phyloP scores from a whole-genome alignment of 306 rosid species.

The Begonia masoniana region DNA sequence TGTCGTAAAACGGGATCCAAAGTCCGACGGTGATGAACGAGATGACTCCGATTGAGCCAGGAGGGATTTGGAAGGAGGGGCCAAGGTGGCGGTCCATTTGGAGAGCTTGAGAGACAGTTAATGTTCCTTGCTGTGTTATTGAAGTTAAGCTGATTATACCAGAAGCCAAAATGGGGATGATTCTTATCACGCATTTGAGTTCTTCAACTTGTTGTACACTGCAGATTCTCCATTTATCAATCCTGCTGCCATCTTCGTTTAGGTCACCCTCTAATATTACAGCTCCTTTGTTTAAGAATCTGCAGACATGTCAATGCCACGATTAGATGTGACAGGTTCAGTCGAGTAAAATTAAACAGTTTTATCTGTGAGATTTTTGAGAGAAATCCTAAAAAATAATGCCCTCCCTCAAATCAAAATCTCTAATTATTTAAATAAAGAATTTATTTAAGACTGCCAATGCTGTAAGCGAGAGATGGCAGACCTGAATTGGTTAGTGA shows the following conservation, averaged over 20 bases:
- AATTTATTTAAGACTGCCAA: no score
- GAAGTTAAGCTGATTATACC: slow-evolving; percentile 31
- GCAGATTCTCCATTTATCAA: slow-evolving; percentile 33
- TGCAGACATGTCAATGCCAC: neutral
- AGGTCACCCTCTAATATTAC: slow-evolving; percentile 32
- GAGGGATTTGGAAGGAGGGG: slow-evolving; percentile 48
- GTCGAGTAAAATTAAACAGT: no score
- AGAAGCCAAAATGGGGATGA: slow-evolving; percentile 40
- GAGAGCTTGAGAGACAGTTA: slow-evolving; percentile 49
- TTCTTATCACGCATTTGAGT: slow-evolving; percentile 32
- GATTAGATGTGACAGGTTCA: neutral
- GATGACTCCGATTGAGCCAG: slow-evolving; percentile 46
- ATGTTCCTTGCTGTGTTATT: slow-evolving; percentile 36
- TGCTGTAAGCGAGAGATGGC: no score
- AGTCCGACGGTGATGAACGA: slow-evolving; percentile 28
- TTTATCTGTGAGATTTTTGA: no score
- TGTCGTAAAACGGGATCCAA: slow-evolving; percentile 51
- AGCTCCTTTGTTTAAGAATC: slow-evolving; percentile 50
- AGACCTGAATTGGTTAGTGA: slow-evolving; percentile 47
- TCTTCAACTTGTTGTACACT: slow-evolving; percentile 68
- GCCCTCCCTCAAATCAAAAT: no score
- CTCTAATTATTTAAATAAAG: no score
- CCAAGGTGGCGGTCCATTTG: slow-evolving; percentile 66
- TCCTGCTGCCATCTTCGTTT: slow-evolving; percentile 31
- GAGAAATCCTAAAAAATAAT: no score